Percentiles rank a stretch among this genome's conserved stretches.
Evolutionary conservation across 805 yeast genomes (phyloP).

Genomic region (Ogataea allantospora): DNA sequence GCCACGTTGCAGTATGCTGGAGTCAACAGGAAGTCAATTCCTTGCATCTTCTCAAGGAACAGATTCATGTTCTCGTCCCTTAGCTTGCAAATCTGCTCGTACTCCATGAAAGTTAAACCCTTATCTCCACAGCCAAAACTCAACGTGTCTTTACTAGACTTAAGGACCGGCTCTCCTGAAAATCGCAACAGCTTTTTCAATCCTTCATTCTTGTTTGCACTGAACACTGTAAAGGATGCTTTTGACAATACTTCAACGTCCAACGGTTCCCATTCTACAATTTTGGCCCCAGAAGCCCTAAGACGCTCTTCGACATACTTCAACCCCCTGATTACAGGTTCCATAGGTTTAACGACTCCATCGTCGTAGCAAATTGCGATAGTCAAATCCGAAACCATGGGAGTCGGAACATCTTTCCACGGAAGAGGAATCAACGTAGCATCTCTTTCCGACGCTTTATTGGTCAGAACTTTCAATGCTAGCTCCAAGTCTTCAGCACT

Average conservation of each 20-base stretch:
- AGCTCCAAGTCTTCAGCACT: slow-evolving; percentile 48
- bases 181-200: slow-evolving; percentile 45
- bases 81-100: slow-evolving; percentile 39
- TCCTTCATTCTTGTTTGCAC: slow-evolving; percentile 59
- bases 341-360: slow-evolving; percentile 49
- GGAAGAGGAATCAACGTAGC: slow-evolving; percentile 46
- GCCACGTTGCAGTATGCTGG: slow-evolving; percentile 69
- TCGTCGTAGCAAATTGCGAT: slow-evolving; percentile 50
- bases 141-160: slow-evolving; percentile 52
- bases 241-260: slow-evolving; percentile 53
- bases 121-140: slow-evolving; percentile 55
- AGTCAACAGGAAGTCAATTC: slow-evolving; percentile 57
- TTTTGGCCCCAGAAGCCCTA: slow-evolving; percentile 51
- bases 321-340: slow-evolving; percentile 43
- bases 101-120: slow-evolving; percentile 44
- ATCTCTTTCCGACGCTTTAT: slow-evolving; percentile 58
- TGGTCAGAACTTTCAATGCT: slow-evolving; percentile 45
- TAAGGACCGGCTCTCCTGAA: slow-evolving; percentile 66
- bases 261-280: slow-evolving; percentile 54
- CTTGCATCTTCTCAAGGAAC: slow-evolving; percentile 46
- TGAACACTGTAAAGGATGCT: slow-evolving; percentile 39
- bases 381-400: slow-evolving; percentile 36
- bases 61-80: slow-evolving; percentile 55
- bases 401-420: slow-evolving; percentile 43
- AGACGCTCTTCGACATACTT: slow-evolving; percentile 50